Evolutionary conservation across 768 basidiomycete genomes (phyloP), one percentile per base, ranked within the genome.

Genomic region (Boletus sp.): DNA sequence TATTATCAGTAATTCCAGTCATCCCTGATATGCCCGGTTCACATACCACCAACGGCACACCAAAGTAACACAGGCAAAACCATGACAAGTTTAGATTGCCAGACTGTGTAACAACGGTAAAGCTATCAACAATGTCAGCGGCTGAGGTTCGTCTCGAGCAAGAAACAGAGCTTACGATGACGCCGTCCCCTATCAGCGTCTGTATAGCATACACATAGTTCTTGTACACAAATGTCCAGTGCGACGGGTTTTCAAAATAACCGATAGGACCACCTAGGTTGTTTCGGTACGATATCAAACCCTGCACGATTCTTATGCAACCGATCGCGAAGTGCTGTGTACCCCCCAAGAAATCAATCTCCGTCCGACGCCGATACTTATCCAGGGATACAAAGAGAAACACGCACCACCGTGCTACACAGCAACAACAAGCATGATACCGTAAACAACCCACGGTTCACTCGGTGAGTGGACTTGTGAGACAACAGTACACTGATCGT

Each of bases 41-140:
- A 7, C 69, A 15, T 55, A 68, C 73, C 52, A 7, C 44, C 57
- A 10, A 67, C 58, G n/a, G 44, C 57, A 45, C 57, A 61, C 71
- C 71, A 74, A 34, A 70, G 54, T 6, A 74, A 25, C 10, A 14
- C 21, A 2, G 73, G 73, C 0, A 73, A 2, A 4, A 69, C 19
- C 50, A 74, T 63, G 15, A 69, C 23, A 2, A 45, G 54, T 8
- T 61, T 50, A 7, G 61, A 65, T 25, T 67, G 70, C 72, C 72
- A 74, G 23, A 69, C 70, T 17, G 64, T 61, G 32, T 72, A 73
- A 40, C 61, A 65, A 2, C 68, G 60, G 38, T 65, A 70, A 17
- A 68, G 61, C 68, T 70, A 10, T 27, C 9, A 34, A 41, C 4
- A 8, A 1, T 4, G 17, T 38, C 15, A 62, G 42, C 10, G 14